Evolutionary conservation across 192 early-diverging fungal species (phyloP), one percentile per base, ranked within the genome.

Genomic region (Lunasporangiospora selenospora): DNA sequence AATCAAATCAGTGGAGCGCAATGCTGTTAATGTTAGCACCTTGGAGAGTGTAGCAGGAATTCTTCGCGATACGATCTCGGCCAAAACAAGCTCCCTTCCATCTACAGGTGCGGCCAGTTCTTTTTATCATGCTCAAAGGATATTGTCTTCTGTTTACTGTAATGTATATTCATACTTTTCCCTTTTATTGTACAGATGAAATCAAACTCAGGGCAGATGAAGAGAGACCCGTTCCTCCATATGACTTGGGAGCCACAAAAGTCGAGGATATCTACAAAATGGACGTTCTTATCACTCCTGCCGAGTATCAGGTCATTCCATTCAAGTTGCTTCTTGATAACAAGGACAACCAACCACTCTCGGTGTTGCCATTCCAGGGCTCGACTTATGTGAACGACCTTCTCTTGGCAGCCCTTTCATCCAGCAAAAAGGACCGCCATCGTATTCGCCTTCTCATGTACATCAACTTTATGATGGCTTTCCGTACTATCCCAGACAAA

Each of bases 1-100:
- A 57, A 90, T 98, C 57, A 83, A 83, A 15, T 88, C 90, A 18
- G 77, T 85, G 51, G 95, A 95, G 67, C 90, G 91, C 65, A 98
- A 98, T 76, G 85, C 87, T 54, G 89, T 97, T 56, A 87, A 93
- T 29, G 88, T 89, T 53, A 84, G 85, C 32, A 70, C 79, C 1
- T 61, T 96, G 62, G 65, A 85, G 44, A 81, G 75, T 37, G 86
- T 87, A 16, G 88, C 84, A 59, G 78, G 77, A 37, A 79, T 81
- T 16, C 88, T 96, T 48, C 86, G 85, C 30, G 81, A 80, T 15
- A 82, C 85, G 2, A 93, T 98, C 50, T 85, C 87, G 53, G 81
- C 79, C 50, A 85, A 85, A 38, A 75, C 87, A 12, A 82, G 77
- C 47, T 58, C 65, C n/a, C 80, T 91, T 61, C 92, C 91, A 7